Evolutionary conservation across 2,329 filamentous ascomycete species (phyloP).

Genomic region (Pseudocercospora eumusae): DNA sequence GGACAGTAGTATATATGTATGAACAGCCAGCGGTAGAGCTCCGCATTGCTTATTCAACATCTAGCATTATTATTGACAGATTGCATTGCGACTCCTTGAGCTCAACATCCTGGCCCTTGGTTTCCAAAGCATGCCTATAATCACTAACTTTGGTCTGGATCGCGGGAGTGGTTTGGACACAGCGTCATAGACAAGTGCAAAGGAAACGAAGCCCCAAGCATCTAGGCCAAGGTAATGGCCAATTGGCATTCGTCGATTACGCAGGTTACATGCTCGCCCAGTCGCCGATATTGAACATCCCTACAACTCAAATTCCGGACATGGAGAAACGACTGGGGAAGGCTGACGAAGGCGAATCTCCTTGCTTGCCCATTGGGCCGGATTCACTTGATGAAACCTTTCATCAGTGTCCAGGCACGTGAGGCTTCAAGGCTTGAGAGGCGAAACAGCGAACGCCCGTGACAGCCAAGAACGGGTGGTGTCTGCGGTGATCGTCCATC

Average conservation of each 20-base stretch:
- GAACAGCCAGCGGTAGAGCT: not conserved
- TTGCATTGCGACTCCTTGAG: not conserved
- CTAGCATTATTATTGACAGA: not conserved
- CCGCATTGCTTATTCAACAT: constrained; percentile 2
- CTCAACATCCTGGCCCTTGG: not conserved
- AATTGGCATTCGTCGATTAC: constrained; percentile 1
- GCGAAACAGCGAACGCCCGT: not conserved
- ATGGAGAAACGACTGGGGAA: constrained; percentile 2
- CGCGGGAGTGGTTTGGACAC: not conserved
- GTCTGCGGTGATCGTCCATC: not conserved
- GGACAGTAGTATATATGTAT: constrained; percentile 1
- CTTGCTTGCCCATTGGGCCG: constrained; percentile 4
- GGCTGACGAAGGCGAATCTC: not conserved
- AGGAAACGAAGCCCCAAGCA: not conserved
- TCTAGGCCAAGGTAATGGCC: not conserved
- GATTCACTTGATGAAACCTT: too few relatives aligned
- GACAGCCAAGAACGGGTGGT: not conserved
- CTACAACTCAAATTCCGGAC: constrained; percentile 1
- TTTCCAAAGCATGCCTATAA: constrained; percentile 1
- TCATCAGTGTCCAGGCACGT: too few relatives aligned
- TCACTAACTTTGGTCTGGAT: not conserved
- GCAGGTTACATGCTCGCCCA: not conserved
- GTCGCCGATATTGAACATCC: not conserved
- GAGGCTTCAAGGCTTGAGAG: too few relatives aligned
- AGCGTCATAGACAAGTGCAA: not conserved